phyloP scores from a whole-genome alignment of 805 yeast genomes.

The Jamesozyma hellenica region DNA sequence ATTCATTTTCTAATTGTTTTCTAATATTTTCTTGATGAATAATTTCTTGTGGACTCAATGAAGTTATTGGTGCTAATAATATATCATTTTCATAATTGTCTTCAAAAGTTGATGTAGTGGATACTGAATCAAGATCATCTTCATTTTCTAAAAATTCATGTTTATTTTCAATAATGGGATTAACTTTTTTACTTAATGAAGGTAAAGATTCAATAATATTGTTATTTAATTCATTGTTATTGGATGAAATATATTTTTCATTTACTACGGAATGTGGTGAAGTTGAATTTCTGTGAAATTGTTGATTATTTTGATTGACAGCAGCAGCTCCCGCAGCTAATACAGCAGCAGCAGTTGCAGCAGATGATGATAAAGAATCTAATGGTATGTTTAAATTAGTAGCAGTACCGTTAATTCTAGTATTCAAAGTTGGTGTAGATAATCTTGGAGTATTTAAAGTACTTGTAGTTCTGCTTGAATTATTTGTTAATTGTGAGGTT shows the following conservation, averaged over 20 bases:
- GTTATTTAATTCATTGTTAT: neutral
- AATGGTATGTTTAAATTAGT: neutral
- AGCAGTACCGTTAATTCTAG: neutral
- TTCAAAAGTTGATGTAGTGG: constrained; percentile 1
- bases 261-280: neutral
- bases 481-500: constrained; percentile 1
- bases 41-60: constrained; percentile 12
- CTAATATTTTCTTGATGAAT: constrained; percentile 4
- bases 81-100: constrained; percentile 14
- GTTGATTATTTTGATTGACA: constrained; percentile 18
- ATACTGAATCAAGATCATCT: neutral
- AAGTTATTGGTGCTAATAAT: constrained; percentile 8
- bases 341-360: constrained; percentile 19
- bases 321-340: constrained; percentile 23
- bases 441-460: constrained; percentile 16
- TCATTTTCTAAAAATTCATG: neutral
- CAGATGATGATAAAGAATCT: constrained; percentile 9
- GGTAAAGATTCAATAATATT: neutral
- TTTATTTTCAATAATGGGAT: neutral
- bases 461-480: constrained; percentile 7
- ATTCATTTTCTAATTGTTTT: constrained; percentile 8
- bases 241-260: neutral
- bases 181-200: neutral
- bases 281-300: constrained; percentile 9
- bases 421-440: constrained; percentile 8